Conservation (phyloP, 257 asterid species). For the Eucommia ulmoides region DNA sequence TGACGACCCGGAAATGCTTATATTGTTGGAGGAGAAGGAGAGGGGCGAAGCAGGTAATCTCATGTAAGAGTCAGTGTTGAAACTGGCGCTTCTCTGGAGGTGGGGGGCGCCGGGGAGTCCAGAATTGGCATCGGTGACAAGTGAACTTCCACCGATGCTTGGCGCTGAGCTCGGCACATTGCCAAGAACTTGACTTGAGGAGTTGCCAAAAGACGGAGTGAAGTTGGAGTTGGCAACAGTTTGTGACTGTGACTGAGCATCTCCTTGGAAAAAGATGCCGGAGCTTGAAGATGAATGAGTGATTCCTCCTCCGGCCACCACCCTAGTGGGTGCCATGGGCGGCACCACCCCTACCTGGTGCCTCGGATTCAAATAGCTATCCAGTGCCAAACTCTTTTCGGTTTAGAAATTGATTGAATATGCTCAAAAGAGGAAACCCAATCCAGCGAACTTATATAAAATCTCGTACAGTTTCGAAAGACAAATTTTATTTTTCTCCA, state of each 20-base stretch:
- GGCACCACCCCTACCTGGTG: constrained; percentile 23
- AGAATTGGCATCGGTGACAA: constrained; percentile 96
- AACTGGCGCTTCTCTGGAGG: constrained; percentile 86
- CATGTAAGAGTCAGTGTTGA: constrained; percentile 84
- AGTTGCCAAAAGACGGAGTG: constrained; percentile 61
- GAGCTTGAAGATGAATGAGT: constrained; percentile 77
- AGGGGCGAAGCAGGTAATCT: constrained; percentile 93
- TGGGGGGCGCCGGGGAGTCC: constrained; percentile 87
- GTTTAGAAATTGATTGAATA: neutral
- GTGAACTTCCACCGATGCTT: constrained; percentile 92
- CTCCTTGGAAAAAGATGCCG: constrained; percentile 76
- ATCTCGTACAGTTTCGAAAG: neutral
- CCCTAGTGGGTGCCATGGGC: constrained; percentile 61
- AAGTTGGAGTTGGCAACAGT: constrained; percentile 58
- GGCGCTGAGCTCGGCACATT: constrained; percentile 76
- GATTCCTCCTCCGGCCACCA: constrained; percentile 66
- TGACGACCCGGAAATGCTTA: constrained; percentile 81
- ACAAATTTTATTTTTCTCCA: neutral
- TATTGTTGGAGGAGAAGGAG: constrained; percentile 85
- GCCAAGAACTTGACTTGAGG: constrained; percentile 48
- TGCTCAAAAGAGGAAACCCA: neutral
- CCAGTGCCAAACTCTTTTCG: constrained; percentile 25
- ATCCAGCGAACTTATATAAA: constrained; percentile 1
- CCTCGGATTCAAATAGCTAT: constrained; percentile 26
- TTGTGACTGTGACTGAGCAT: constrained; percentile 41